These are phyloP conservation scores for Myriosclerotinia curreyana DNA, from an alignment of 2,329 filamentous ascomycete genomes.

Conservation along the genomic window DNA sequence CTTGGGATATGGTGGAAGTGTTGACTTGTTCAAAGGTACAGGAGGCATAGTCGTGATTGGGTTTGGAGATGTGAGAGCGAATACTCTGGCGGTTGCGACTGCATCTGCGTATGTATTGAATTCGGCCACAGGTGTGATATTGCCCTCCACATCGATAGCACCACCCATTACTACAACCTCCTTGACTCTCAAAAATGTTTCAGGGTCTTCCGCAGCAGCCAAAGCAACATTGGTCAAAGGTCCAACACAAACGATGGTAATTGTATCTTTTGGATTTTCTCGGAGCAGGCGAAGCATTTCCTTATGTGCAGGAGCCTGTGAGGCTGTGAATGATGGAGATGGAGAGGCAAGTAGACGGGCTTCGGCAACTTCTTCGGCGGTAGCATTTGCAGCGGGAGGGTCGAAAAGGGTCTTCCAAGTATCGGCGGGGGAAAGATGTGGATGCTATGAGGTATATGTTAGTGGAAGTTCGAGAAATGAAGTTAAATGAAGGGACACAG, in stretches of 20 bases:
- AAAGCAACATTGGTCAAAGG: constrained; percentile 92
- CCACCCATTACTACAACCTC: constrained; percentile 97
- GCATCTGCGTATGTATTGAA: constrained; percentile 95
- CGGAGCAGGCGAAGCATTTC: constrained; percentile 85
- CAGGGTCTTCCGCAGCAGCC: constrained; percentile 82
- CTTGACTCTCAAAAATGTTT: constrained; percentile 83
- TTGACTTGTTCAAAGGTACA: constrained; percentile 49
- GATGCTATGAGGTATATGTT: constrained; percentile 50
- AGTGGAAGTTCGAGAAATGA: constrained; percentile 19
- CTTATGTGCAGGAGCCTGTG: constrained; percentile 68
- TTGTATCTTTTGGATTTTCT: constrained; percentile 76
- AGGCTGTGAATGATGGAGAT: constrained; percentile 68
- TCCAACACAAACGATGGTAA: constrained; percentile 87
- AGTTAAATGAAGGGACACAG: not conserved
- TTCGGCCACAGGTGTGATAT: constrained; percentile 81
- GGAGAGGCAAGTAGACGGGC: constrained; percentile 36
- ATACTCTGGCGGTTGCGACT: constrained; percentile 71
- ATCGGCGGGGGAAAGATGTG: constrained; percentile 70
- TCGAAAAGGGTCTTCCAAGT: constrained; percentile 71
- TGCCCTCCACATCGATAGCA: constrained; percentile 73
- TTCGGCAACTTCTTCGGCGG: constrained; percentile 43
- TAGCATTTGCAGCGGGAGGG: constrained; percentile 44
- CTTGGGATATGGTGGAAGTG: constrained; percentile 60
- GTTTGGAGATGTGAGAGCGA: constrained; percentile 69
- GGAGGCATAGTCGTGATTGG: constrained; percentile 81